Evolutionary conservation across 768 basidiomycete genomes (phyloP).

Genomic region (Plicaturopsis crispa): DNA sequence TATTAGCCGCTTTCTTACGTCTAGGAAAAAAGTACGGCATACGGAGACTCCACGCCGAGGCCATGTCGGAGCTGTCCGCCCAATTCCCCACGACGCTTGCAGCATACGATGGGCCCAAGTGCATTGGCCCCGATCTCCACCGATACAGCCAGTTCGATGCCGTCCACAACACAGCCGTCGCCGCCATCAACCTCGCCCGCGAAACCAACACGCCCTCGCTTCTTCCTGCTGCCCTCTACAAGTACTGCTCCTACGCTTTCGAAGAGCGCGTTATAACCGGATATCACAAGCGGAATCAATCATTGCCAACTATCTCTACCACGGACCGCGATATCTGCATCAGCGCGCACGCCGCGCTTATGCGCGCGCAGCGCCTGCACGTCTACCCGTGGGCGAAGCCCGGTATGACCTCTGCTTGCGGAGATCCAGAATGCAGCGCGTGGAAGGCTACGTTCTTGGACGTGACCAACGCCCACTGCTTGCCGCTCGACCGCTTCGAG

Average conservation of each 20-base stretch:
- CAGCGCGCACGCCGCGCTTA: too few species aligned
- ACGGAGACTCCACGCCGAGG: not conserved
- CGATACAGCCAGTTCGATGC: not conserved
- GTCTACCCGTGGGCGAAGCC: too few species aligned
- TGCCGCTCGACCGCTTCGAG: too few species aligned
- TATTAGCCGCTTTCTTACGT: constrained; percentile 2
- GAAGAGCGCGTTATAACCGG: not conserved
- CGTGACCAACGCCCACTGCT: too few species aligned
- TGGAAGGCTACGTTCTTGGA: too few species aligned
- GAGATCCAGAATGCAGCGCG: too few species aligned
- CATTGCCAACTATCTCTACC: too few species aligned
- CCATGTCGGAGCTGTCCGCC: not conserved
- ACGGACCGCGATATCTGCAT: too few species aligned
- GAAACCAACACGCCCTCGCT: not conserved
- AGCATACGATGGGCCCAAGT: not conserved
- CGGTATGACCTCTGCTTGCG: too few species aligned
- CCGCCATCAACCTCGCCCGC: not conserved
- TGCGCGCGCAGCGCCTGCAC: too few species aligned
- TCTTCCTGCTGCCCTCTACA: not conserved
- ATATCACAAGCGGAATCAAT: too few species aligned
- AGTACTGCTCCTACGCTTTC: not conserved
- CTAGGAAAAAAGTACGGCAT: constrained; percentile 8
- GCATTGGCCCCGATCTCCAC: not conserved
- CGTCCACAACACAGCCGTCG: too few species aligned
- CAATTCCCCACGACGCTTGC: constrained; percentile 1